These are phyloP conservation scores for Agrocybe pediades DNA, from an alignment of 768 basidiomycete species.

Conservation along the genomic window DNA sequence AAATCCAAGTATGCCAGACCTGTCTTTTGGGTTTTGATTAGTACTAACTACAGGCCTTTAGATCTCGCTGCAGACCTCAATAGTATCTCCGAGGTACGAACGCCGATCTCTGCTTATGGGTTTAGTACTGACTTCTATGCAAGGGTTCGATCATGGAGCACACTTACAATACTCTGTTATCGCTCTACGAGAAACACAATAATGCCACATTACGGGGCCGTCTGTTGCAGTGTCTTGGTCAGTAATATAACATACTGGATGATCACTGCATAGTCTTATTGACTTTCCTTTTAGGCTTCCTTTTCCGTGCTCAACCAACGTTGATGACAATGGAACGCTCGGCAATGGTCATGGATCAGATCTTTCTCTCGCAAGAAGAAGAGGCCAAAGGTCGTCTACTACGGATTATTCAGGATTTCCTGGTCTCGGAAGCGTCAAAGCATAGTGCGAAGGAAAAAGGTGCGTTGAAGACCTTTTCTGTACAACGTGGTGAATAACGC, in stretches of 20 bases:
- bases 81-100: constrained; percentile 53
- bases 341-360: constrained; percentile 83
- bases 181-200: constrained; percentile 68
- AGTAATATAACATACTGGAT: constrained; percentile 11
- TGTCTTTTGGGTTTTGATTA: background rate
- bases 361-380: constrained; percentile 75
- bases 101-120: background rate
- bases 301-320: constrained; percentile 91
- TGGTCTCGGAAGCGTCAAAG: constrained; percentile 81
- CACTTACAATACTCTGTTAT: constrained; percentile 72
- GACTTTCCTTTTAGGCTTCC: constrained; percentile 57
- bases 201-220: constrained; percentile 65
- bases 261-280: background rate
- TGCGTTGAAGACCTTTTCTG: constrained; percentile 15
- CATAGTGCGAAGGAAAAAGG: constrained; percentile 74
- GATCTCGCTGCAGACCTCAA: constrained; percentile 60
- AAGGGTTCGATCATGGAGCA: constrained; percentile 81
- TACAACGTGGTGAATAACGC: constrained; percentile 1
- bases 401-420: constrained; percentile 90
- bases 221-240: constrained; percentile 85
- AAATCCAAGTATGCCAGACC: constrained; percentile 49
- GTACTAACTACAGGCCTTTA: constrained; percentile 18
- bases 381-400: constrained; percentile 75
- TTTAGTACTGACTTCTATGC: background rate
- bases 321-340: constrained; percentile 85